These are phyloP conservation scores for Teratosphaeria destructans DNA, from an alignment of 2,329 filamentous ascomycete species.

Conservation along the genomic window DNA sequence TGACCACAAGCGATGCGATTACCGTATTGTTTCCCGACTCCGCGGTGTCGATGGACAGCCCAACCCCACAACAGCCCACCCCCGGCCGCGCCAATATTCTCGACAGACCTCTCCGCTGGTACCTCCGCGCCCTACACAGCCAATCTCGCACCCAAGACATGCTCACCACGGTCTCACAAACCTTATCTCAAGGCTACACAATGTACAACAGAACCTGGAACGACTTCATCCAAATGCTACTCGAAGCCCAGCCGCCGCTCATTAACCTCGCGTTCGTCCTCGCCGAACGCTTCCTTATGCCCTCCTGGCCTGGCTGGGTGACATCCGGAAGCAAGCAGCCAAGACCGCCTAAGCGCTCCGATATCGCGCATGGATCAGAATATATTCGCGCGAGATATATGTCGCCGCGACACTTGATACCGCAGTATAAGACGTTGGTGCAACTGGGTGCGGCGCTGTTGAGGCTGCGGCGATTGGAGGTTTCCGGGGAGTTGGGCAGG, in stretches of 20 bases:
- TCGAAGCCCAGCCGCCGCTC: constrained; percentile 39
- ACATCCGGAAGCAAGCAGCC: constrained; percentile 2
- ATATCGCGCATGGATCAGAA: constrained; percentile 12
- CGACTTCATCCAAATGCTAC: constrained; percentile 58
- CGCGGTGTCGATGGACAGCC: neutral
- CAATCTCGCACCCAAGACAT: constrained; percentile 38
- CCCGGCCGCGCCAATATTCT: constrained; percentile 22
- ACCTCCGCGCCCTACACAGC: constrained; percentile 41
- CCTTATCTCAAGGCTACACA: constrained; percentile 57
- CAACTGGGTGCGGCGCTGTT: constrained; percentile 29
- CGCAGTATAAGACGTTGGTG: constrained; percentile 35
- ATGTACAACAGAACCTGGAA: constrained; percentile 77
- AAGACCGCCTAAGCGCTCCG: constrained; percentile 13
- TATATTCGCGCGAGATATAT: constrained; percentile 22
- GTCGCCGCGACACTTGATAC: constrained; percentile 21
- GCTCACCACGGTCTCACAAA: constrained; percentile 39
- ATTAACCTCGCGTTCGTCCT: constrained; percentile 58
- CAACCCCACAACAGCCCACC: constrained; percentile 1
- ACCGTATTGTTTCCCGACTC: neutral
- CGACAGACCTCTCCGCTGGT: constrained; percentile 38
- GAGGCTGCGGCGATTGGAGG: constrained; percentile 26
- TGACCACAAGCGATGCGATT: neutral
- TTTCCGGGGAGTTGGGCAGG: constrained; percentile 9
- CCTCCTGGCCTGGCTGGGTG: constrained; percentile 65
- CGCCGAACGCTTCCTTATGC: constrained; percentile 71